These are phyloP conservation scores for Ogataea neopini DNA, from an alignment of 805 yeast species.

Conservation along the genomic window DNA sequence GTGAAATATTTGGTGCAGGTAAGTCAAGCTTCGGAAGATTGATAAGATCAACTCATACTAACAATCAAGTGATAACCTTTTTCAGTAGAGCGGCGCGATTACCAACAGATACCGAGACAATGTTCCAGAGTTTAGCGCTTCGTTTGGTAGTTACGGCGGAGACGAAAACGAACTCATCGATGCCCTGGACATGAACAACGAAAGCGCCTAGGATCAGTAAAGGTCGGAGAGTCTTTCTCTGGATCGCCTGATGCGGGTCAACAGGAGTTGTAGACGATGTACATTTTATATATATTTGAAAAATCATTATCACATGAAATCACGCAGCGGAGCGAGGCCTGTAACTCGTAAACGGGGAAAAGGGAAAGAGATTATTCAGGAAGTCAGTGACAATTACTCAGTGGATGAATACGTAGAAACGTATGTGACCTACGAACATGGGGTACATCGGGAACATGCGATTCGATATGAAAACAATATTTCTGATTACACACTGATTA, in stretches of 20 bases:
- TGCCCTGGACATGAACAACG: constrained; percentile 31
- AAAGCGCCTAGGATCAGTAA: constrained; percentile 32
- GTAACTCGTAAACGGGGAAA: no score
- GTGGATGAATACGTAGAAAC: no score
- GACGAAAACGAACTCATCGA: constrained; percentile 43
- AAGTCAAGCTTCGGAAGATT: constrained; percentile 8
- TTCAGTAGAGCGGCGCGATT: constrained; percentile 5
- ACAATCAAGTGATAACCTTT: not conserved
- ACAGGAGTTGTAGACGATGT: not conserved
- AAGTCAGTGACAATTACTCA: no score
- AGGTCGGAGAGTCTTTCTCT: not conserved
- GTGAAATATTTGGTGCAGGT: constrained; percentile 10
- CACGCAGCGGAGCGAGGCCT: no score
- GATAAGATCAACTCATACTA: constrained; percentile 5
- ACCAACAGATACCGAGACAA: constrained; percentile 18
- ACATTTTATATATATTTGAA: not conserved
- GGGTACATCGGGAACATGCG: no score
- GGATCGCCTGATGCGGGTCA: not conserved
- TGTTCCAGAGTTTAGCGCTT: constrained; percentile 25
- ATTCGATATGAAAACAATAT: no score
- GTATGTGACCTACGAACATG: no score
- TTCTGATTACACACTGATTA: no score
- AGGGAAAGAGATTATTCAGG: no score
- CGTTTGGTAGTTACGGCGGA: constrained; percentile 40
- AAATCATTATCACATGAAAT: not conserved